Evolutionary conservation across 257 asterid species (phyloP), one percentile per base, ranked within the genome.

Genomic region (Gentiana straminea): DNA sequence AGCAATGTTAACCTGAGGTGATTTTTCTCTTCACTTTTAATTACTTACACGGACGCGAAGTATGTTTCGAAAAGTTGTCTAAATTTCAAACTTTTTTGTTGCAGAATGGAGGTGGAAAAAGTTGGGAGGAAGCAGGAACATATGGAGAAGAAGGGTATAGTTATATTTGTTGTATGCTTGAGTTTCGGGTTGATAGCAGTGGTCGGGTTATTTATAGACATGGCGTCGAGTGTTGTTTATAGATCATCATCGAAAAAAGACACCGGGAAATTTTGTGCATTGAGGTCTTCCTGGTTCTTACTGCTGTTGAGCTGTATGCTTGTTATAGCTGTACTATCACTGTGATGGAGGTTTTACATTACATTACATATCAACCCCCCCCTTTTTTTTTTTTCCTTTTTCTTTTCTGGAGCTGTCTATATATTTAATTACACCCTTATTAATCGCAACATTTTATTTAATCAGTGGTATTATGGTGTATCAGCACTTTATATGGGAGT

Each of bases 1-100:
- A 80, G 74, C 70, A 83, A 84, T 60, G 75, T 83, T 68, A 68
- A 67, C 72, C 88, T 91, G 75, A 91, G 98, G 98, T 90, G 38
- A 33, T 35, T 37, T 41, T 48, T 51, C 51, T 54, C 61, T 38
- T 41, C 46, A 7, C 8, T 7, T 41, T 41, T 41, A 41, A 41
- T 41, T 41, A 41, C 46, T 41, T 41, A 24, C 24, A 24, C 24
- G 1, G 24, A 24, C 24, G 24, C 24, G 46, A 41, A 41, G 7
- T 4, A 41, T 7, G 9, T 41, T 41, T 41, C 7, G 0, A 41
- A 10, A 41, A 41, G 9, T 35, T 43, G 13, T 13, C 43, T 57
- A 32, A 7, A 4, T 41, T 62, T 44, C 34, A 52, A 35, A 9
- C 3, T 62, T 53, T 55, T 55, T 54, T 53, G 10, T 36, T 78